Evolutionary conservation across 164 flowering plant species (phyloP), one percentile per base, ranked within the genome.

Genomic region (Piper longum): DNA sequence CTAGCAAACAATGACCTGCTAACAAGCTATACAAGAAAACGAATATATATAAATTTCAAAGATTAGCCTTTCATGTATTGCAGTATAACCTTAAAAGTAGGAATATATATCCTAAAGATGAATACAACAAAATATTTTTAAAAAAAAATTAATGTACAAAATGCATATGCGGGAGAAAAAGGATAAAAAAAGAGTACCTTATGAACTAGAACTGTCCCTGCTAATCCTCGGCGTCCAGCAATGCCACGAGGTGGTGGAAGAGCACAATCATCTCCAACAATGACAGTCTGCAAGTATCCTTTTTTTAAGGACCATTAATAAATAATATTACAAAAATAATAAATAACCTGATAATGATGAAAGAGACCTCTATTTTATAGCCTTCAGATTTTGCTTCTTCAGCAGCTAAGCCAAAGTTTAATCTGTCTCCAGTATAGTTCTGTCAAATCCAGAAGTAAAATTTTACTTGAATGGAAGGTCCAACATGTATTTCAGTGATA

Each of bases 181-280:
- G 11, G 48, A 5, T 48, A 48, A 48, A 48, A 9, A 2, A 5
- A 14, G 14, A 48, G 57, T 44, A 87, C 98, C 97, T 93, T 93
- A 60, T 93, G 82, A 71, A 90, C 91, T 57, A 93, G 82, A 71
- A 93, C 70, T 13, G 97, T 90, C 70, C 98, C 99, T 55, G 99
- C 99, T 79, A 93, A 80, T 64, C 99, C 99, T 76, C 97, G 79
- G 56, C 97, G 80, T 42, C 99, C 99, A 75, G 91, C 89, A 70
- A 93, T 80, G 59, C 97, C 97, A 64, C 92, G 87, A 70, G 95
- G 91, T 56, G 96, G 98, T 67, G 99, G 97, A 54, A 93, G 81
- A 68, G 97, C 97, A 81, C 99, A 93, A 72, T 93, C 99, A 79
- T 93, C 99, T 67, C 96, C 97, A 74, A 93, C 95, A 73, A 90